Base-by-base conservation (phyloP, 2,329 filamentous ascomycete species). In the Paracoccidioides brasiliensis region DNA sequence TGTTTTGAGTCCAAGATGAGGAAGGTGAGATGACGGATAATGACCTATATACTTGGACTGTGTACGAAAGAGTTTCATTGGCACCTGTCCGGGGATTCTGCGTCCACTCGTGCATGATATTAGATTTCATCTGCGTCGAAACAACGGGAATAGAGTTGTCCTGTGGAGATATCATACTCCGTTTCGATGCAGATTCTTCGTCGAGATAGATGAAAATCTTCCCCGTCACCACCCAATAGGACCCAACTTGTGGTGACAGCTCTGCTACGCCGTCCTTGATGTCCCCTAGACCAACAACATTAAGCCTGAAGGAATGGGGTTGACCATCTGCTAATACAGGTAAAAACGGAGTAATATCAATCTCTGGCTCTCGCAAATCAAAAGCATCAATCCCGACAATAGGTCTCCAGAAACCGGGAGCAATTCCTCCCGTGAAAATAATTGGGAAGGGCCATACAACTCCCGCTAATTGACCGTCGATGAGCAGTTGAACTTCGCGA, bases 181-280 rank as follows among this genome's bases (percentile, higher is more conserved):
- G 42, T 30, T 38, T 10, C n/a, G 50, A 48, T 35, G 37, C 33
- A n/a, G 42, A 14, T 2, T 70, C 60, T 4, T 71, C 66, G 61
- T 84, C 82, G 0, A 84, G 74, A 81, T 86, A 93, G n/a, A 90
- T 62, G 65, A 93, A 91, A 9, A 91, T 75, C 68, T 90, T 93
- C 42, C 86, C 88, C 0, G 84, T 85, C 2, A 93, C 78, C 14
- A 85, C 78, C 88, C 88, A 93, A 63, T 81, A 81, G 54, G 76
- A 78, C n/a, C 76, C 80, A 2, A 86, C 80, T 0, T 76, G 76
- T 28, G 77, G 67, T 0, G 78, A 79, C 5, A 85, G 66, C 1
- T 64, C 67, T 1, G 76, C 78, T 22, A 65, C 69, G 6, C 75
- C 76, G 10, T 54, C 3, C 1, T 74, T 75, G 55, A 78, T 65